A percentile compares a stretch with the other conserved stretches of the same genome.
These are phyloP conservation scores for Lepiota brunneoincarnata DNA, from an alignment of 768 basidiomycete species.

Conservation along the genomic window DNA sequence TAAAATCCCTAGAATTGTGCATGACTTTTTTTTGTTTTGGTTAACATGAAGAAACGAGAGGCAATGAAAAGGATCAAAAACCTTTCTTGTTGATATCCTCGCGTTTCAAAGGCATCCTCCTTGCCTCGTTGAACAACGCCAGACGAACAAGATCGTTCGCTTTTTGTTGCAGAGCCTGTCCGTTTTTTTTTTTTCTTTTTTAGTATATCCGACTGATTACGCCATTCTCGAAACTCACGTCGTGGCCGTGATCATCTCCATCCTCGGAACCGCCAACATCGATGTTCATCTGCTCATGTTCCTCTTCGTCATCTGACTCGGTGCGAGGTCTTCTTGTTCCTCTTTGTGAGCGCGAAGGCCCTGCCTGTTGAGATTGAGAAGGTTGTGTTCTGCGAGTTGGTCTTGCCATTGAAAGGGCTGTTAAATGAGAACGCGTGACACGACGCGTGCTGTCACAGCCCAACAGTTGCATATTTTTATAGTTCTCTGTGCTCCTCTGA, in stretches of 20 bases:
- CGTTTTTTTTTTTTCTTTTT: too few relatives aligned
- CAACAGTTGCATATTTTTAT: background rate
- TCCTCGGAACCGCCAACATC: conserved; percentile 3
- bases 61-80: conserved; percentile 21
- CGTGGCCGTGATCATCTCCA: background rate
- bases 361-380: conserved; percentile 8
- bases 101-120: conserved; percentile 59
- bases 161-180: conserved; percentile 63
- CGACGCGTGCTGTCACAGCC: background rate
- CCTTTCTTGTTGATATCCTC: conserved; percentile 91
- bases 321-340: background rate
- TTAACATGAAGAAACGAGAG: background rate
- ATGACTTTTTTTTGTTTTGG: conserved; percentile 25
- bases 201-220: background rate
- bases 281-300: conserved; percentile 4
- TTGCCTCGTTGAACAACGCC: conserved; percentile 79
- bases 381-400: conserved; percentile 7
- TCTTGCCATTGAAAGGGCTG: conserved; percentile 6
- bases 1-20: conserved; percentile 54
- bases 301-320: conserved; percentile 12
- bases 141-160: conserved; percentile 75
- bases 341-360: conserved; percentile 7
- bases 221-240: background rate
- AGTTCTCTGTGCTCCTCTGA: background rate
- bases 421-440: conserved; percentile 9